Percentiles rank a stretch among this genome's conserved stretches.
phyloP scores from a whole-genome alignment of 2,329 filamentous ascomycete genomes.

The Diatrype stigma region DNA sequence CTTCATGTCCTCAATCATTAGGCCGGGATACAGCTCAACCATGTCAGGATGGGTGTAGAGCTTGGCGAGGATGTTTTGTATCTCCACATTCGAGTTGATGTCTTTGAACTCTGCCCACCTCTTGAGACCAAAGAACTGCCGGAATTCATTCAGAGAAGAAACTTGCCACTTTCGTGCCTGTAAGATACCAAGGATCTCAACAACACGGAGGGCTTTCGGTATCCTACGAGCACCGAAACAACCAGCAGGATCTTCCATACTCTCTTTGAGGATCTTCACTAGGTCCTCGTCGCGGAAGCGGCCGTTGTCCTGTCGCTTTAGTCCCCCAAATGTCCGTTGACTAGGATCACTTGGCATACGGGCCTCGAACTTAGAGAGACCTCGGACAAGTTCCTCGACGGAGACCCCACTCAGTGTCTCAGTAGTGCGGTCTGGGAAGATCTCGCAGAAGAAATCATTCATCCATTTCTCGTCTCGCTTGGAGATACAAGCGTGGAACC shows the following conservation, averaged over 20 bases:
- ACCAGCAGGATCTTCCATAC: slow-evolving; percentile 59
- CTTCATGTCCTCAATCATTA: slow-evolving; percentile 58
- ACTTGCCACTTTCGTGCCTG: slow-evolving; percentile 60
- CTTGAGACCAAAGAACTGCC: slow-evolving; percentile 58
- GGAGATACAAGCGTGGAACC: slow-evolving; percentile 61
- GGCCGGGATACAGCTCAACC: slow-evolving; percentile 66
- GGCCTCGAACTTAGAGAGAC: slow-evolving; percentile 31
- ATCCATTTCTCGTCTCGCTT: slow-evolving; percentile 60
- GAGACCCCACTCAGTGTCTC: slow-evolving; percentile 19
- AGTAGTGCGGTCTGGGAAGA: slow-evolving; percentile 31
- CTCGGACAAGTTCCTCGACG: slow-evolving; percentile 17
- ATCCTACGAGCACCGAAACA: slow-evolving; percentile 57
- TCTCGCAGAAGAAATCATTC: slow-evolving; percentile 46
- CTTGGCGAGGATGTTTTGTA: slow-evolving; percentile 50
- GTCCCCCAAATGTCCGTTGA: slow-evolving; percentile 43
- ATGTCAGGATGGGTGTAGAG: slow-evolving; percentile 61
- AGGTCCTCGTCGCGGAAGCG: slow-evolving; percentile 56
- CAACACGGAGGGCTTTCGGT: slow-evolving; percentile 51
- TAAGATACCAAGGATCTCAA: slow-evolving; percentile 61
- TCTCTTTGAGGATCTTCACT: slow-evolving; percentile 48
- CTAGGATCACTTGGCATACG: slow-evolving; percentile 39
- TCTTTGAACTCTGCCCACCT: slow-evolving; percentile 53
- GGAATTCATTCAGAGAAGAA: slow-evolving; percentile 60
- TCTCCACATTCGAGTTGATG: slow-evolving; percentile 54
- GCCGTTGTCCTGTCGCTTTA: slow-evolving; percentile 45